These are phyloP conservation scores for Physocladia obscura DNA, from an alignment of 192 early-diverging fungal genomes.

Conservation along the genomic window DNA sequence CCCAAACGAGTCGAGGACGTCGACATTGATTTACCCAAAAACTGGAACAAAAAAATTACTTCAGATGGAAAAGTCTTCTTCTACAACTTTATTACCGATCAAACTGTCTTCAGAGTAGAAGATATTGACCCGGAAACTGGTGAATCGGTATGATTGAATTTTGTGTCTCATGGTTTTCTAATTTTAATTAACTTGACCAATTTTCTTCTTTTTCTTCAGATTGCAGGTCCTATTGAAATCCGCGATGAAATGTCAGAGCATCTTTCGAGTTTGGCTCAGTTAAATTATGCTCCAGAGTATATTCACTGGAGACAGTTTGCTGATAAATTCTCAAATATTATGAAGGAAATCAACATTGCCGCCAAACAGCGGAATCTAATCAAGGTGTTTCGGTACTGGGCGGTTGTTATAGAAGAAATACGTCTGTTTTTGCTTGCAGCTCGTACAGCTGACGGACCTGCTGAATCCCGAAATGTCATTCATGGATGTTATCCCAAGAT, in stretches of 20 bases:
- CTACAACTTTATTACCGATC: constrained; percentile 71
- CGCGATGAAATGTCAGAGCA: constrained; percentile 13
- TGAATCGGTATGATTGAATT: constrained; percentile 43
- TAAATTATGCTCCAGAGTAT: neutral
- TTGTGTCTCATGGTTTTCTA: too few species aligned
- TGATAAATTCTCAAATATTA: constrained; percentile 37
- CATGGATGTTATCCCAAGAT: constrained; percentile 74
- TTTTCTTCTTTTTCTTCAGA: neutral
- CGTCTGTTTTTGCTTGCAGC: constrained; percentile 53
- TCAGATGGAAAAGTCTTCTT: constrained; percentile 62
- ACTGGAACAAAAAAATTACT: constrained; percentile 64
- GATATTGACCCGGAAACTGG: constrained; percentile 42
- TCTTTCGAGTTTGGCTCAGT: neutral
- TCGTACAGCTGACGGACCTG: constrained; percentile 37
- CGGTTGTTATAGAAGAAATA: constrained; percentile 50
- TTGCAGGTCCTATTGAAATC: constrained; percentile 30
- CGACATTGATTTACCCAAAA: constrained; percentile 29
- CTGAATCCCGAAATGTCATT: constrained; percentile 54
- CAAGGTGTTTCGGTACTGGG: constrained; percentile 39
- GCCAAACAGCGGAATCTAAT: constrained; percentile 43
- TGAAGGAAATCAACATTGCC: constrained; percentile 40
- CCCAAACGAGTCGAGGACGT: neutral
- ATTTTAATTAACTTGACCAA: neutral
- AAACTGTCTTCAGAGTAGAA: constrained; percentile 53
- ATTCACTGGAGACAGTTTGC: constrained; percentile 44